Conservation (phyloP, 176 grass and related monocot genomes). For the Thinopyrum elongatum region DNA sequence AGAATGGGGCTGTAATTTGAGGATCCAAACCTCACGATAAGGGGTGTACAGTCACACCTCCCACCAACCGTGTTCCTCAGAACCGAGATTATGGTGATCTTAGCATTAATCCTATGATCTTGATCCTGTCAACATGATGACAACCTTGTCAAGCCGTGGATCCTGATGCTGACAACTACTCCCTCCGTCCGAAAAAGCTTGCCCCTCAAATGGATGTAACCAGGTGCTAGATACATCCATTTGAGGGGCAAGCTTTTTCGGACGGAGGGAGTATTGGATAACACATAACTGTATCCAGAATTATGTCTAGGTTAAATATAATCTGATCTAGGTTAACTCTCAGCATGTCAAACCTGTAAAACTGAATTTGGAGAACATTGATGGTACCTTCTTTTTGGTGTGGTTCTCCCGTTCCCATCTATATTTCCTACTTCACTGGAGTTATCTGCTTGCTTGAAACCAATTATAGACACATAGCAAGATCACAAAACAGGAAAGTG, state of each 20-base stretch:
- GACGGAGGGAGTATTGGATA: too few species aligned
- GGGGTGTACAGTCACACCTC: neutral
- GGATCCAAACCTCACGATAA: neutral
- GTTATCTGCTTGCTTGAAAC: neutral
- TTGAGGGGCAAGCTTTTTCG: too few species aligned
- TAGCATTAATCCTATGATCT: neutral
- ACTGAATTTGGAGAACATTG: neutral
- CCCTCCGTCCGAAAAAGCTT: too few species aligned
- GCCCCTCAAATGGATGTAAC: too few species aligned
- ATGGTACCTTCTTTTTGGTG: neutral
- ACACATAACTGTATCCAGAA: neutral
- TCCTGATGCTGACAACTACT: neutral
- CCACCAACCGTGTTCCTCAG: neutral
- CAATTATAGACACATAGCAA: neutral
- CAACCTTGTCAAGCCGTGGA: slow-evolving; percentile 1
- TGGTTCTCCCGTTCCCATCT: neutral
- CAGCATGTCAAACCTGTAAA: neutral
- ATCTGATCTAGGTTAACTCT: neutral
- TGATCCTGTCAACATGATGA: neutral
- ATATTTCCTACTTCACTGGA: neutral
- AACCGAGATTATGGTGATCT: neutral
- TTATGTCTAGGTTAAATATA: slow-evolving; percentile 6
- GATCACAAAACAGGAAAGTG: neutral
- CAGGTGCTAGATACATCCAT: too few species aligned
- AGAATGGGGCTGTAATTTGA: neutral